A percentile compares a stretch with the other conserved stretches of the same genome.
Evolutionary conservation across 2,329 filamentous ascomycete genomes (phyloP).

Genomic region (Diplocarpon mali): DNA sequence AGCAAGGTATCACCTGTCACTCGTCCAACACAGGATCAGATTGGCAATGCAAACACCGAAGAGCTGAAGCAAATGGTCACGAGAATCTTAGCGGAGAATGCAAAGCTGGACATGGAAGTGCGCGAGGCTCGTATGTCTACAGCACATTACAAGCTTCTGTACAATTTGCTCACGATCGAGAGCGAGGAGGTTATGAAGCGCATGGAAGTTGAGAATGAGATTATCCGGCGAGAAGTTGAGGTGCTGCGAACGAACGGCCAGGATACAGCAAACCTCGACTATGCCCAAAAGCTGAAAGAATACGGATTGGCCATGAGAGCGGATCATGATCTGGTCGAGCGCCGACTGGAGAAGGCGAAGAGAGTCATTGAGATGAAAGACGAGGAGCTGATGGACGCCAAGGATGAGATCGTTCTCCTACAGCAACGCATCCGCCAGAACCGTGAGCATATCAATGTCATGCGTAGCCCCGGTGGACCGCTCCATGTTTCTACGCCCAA

Average conservation of each 20-base stretch:
- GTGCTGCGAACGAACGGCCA: slow-evolving; percentile 65
- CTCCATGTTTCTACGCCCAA: slow-evolving; percentile 53
- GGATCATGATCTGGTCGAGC: slow-evolving; percentile 52
- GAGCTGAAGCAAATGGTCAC: slow-evolving; percentile 48
- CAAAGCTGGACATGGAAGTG: slow-evolving; percentile 36
- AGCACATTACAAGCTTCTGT: slow-evolving; percentile 84
- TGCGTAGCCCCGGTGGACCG: slow-evolving; percentile 64
- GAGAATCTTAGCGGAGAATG: slow-evolving; percentile 42
- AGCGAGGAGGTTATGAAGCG: slow-evolving; percentile 77
- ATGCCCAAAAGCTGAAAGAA: slow-evolving; percentile 50
- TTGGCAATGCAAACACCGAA: slow-evolving; percentile 42
- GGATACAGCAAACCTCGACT: slow-evolving; percentile 43
- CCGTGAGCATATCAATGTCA: slow-evolving; percentile 70
- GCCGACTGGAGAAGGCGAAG: slow-evolving; percentile 61
- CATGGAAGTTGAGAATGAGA: slow-evolving; percentile 82
- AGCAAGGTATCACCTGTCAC: neutral
- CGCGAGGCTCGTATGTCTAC: slow-evolving; percentile 68
- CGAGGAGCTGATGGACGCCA: slow-evolving; percentile 57
- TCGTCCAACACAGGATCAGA: slow-evolving; percentile 36
- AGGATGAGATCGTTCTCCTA: slow-evolving; percentile 66
- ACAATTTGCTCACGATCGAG: slow-evolving; percentile 73
- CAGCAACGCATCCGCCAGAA: slow-evolving; percentile 82
- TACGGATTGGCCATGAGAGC: slow-evolving; percentile 55
- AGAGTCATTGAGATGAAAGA: slow-evolving; percentile 69
- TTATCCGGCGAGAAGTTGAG: slow-evolving; percentile 80